Percentiles rank a stretch among this genome's conserved stretches.
phyloP scores from a whole-genome alignment of 2,329 filamentous ascomycete genomes.

The Alternaria novae-zelandiae region DNA sequence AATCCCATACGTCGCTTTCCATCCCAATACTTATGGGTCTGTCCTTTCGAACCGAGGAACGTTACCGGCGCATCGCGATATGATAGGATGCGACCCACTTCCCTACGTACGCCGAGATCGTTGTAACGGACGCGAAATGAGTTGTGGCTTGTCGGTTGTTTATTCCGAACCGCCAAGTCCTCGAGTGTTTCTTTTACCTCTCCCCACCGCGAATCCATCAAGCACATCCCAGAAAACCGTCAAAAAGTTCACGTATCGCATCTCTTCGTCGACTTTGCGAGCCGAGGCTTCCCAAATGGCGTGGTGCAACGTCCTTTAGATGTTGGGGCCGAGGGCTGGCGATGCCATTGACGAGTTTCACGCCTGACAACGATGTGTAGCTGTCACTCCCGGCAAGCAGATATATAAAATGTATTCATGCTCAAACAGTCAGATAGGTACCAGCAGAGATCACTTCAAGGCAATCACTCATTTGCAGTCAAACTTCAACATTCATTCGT shows the following conservation, averaged over 20 bases:
- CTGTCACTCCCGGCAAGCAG: background rate
- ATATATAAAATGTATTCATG: conserved; percentile 2
- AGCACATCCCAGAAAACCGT: background rate
- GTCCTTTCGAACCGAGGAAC: background rate
- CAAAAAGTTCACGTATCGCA: conserved; percentile 1
- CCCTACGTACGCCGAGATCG: background rate
- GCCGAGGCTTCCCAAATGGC: background rate
- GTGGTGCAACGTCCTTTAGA: background rate
- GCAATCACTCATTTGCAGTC: background rate
- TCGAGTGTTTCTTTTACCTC: conserved; percentile 1
- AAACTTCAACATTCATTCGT: background rate
- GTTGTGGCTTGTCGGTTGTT: background rate
- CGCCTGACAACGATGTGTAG: background rate
- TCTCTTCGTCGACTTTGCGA: background rate
- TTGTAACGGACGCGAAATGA: background rate
- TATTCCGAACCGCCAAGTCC: background rate
- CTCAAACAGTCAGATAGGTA: background rate
- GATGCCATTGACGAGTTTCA: background rate
- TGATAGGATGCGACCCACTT: background rate
- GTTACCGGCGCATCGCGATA: background rate
- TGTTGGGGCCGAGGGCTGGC: background rate
- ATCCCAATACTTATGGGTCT: background rate
- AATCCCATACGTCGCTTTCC: background rate
- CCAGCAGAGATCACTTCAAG: background rate
- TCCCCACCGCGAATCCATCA: background rate